Percentiles rank a stretch among this genome's conserved stretches.
Evolutionary conservation across 768 basidiomycete genomes (phyloP).

Genomic region (Podaxis sp.): DNA sequence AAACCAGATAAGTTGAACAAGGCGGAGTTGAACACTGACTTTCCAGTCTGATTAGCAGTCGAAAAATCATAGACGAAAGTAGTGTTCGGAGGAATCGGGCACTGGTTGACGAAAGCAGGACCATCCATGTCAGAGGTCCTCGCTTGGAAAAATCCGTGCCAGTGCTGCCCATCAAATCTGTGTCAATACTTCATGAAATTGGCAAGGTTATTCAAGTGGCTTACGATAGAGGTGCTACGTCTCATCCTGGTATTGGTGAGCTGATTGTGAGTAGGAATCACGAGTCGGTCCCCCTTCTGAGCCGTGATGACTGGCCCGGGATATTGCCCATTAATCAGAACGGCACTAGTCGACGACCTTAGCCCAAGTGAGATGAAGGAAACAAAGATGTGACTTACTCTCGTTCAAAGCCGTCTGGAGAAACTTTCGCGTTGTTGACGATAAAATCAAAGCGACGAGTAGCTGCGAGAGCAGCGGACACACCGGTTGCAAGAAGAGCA

Average conservation of each 20-base stretch:
- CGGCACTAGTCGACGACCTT: slow-evolving; percentile 1
- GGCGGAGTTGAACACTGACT: background rate
- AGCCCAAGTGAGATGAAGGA: background rate
- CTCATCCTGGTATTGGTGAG: slow-evolving; percentile 40
- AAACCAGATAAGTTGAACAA: too few species aligned
- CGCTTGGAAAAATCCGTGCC: slow-evolving; percentile 26
- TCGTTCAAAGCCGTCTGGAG: slow-evolving; percentile 49
- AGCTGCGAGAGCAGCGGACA: background rate
- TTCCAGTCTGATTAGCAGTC: slow-evolving; percentile 29
- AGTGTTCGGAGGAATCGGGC: slow-evolving; percentile 29
- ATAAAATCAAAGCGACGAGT: slow-evolving; percentile 23
- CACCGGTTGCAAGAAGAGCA: background rate
- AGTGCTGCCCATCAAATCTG: slow-evolving; percentile 12
- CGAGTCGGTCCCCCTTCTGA: background rate
- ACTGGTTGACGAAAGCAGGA: slow-evolving; percentile 28
- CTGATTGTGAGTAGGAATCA: background rate
- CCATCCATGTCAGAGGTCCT: slow-evolving; percentile 26
- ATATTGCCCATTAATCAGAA: background rate
- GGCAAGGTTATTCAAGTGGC: background rate
- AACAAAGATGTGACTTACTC: background rate
- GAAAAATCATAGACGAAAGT: slow-evolving; percentile 32
- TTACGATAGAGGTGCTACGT: slow-evolving; percentile 27
- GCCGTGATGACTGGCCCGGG: background rate
- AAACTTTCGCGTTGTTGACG: slow-evolving; percentile 40
- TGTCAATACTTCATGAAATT: background rate